Evolutionary conservation across 2,329 filamentous ascomycete species (phyloP).

Genomic region (Aspergillus costaricaensis): DNA sequence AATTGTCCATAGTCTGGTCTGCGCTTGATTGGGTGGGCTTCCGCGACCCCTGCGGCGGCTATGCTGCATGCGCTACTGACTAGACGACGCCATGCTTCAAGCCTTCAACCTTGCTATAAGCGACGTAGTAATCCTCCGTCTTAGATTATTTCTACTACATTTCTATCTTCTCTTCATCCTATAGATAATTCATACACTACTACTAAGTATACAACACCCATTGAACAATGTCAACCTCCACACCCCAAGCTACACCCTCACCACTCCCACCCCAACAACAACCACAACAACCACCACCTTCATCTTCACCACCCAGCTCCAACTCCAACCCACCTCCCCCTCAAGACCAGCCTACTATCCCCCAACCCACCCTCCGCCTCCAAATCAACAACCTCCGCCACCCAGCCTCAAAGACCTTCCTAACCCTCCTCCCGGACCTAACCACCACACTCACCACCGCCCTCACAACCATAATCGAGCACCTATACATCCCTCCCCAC

Average conservation of each 20-base stretch:
- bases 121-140: background rate
- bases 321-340: background rate
- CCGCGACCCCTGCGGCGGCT: background rate
- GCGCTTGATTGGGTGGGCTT: background rate
- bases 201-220: too few relatives aligned
- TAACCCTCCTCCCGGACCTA: conserved; percentile 64
- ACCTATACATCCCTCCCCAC: conserved; percentile 62
- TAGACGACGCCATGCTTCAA: background rate
- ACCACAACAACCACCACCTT: background rate
- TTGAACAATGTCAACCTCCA: conserved; percentile 19
- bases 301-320: too few relatives aligned
- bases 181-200: too few relatives aligned
- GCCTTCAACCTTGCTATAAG: background rate
- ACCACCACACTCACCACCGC: conserved; percentile 61
- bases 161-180: background rate
- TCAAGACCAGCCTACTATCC: conserved; percentile 10
- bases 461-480: conserved; percentile 67
- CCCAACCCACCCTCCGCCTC: conserved; percentile 39
- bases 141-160: background rate
- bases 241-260: conserved; percentile 16
- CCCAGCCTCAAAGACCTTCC: conserved; percentile 56
- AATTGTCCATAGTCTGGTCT: background rate
- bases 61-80: background rate
- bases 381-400: conserved; percentile 50
- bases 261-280: conserved; percentile 3